These are phyloP conservation scores for Seiridium unicorne DNA, from an alignment of 2,329 filamentous ascomycete species.

Conservation along the genomic window DNA sequence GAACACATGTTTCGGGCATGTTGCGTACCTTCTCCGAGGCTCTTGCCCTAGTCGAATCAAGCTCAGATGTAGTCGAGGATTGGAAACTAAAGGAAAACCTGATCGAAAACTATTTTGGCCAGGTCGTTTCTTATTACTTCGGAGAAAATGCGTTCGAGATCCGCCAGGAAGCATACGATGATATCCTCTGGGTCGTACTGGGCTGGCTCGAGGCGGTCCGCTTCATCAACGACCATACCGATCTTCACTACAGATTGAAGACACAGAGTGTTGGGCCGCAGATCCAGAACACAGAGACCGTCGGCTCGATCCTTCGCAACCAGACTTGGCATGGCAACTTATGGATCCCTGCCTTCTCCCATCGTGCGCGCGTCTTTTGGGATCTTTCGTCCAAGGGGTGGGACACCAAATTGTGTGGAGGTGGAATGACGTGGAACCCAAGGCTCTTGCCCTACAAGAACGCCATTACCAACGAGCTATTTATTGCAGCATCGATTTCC, in stretches of 20 bases:
- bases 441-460: conserved; percentile 85
- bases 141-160: conserved; percentile 78
- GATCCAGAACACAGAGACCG: conserved; percentile 19
- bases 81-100: conserved; percentile 67
- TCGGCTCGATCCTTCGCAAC: conserved; percentile 32
- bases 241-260: conserved; percentile 52
- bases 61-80: conserved; percentile 31
- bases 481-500: conserved; percentile 75
- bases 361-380: conserved; percentile 83
- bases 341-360: conserved; percentile 75
- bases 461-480: conserved; percentile 92
- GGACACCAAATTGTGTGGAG: conserved; percentile 77
- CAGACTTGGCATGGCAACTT: conserved; percentile 72
- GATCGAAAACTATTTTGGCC: conserved; percentile 79
- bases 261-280: conserved; percentile 4
- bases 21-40: conserved; percentile 69
- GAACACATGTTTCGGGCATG: conserved; percentile 74
- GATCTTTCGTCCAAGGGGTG: conserved; percentile 76
- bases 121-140: conserved; percentile 77
- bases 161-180: conserved; percentile 77
- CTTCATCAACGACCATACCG: conserved; percentile 70
- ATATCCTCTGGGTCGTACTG: conserved; percentile 93
- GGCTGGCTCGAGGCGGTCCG: conserved; percentile 84
- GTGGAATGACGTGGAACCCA: conserved; percentile 91
- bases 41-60: conserved; percentile 35